phyloP scores from a whole-genome alignment of 192 early-diverging fungal genomes.

The Coemansia sp. region DNA sequence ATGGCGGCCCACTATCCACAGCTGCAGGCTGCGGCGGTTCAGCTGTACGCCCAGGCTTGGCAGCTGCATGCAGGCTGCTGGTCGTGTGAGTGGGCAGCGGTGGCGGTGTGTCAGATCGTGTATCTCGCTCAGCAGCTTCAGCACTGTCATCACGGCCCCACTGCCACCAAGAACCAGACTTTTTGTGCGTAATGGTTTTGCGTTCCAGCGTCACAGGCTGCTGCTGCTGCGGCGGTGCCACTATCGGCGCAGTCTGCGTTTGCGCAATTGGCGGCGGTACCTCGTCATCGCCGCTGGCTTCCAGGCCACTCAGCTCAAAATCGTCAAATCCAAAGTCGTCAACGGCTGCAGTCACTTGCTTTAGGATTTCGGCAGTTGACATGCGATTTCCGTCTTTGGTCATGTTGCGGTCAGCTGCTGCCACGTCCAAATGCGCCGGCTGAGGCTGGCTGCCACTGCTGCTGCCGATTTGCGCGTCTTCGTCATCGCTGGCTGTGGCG shows the following conservation, averaged over 20 bases:
- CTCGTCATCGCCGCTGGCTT: background rate
- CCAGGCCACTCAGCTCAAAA: constrained; percentile 36
- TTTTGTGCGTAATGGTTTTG: constrained; percentile 44
- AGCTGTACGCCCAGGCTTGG: background rate
- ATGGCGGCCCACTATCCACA: constrained; percentile 1
- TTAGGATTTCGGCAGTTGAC: constrained; percentile 52
- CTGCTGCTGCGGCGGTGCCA: constrained; percentile 1
- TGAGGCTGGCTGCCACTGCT: background rate
- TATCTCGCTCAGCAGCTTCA: constrained; percentile 2
- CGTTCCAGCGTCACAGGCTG: constrained; percentile 1
- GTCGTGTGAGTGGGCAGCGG: background rate
- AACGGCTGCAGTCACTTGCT: constrained; percentile 48
- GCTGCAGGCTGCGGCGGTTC: background rate
- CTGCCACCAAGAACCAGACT: constrained; percentile 54
- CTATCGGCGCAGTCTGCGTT: too few relatives aligned
- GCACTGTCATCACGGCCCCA: constrained; percentile 33
- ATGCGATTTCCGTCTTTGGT: constrained; percentile 22
- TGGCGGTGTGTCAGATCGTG: background rate
- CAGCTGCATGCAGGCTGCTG: background rate
- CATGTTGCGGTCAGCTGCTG: background rate
- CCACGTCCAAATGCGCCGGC: background rate
- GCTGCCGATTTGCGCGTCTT: background rate
- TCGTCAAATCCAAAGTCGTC: constrained; percentile 50
- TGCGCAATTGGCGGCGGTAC: too few relatives aligned
- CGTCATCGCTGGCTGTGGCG: background rate